Evolutionary conservation across 108 stramenopile species (phyloP), one percentile per base, ranked within the genome.

Genomic region (Aurantiochytrium sp.): DNA sequence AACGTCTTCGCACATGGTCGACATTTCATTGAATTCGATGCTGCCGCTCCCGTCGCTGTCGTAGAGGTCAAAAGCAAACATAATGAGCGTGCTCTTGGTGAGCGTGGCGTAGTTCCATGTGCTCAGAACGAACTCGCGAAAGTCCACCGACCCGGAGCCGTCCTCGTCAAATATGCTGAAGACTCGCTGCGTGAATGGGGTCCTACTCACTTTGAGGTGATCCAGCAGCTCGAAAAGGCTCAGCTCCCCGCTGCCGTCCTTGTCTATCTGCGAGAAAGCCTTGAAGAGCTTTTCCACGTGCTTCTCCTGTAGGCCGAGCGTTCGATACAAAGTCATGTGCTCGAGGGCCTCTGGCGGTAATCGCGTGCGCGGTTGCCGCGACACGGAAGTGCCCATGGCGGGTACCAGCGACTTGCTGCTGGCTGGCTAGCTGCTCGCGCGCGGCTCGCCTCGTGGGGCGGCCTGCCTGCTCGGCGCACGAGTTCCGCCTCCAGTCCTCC

Each of bases 61-160:
- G 86, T 93, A 93, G 10, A 93, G 87, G 19, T 93, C 92, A 48
- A 93, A 93, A 30, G 92, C 89, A 54, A 93, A 93, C 85, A 91
- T 90, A 19, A 91, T 88, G 48, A 93, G 52, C 24, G 91, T 52
- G 19, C 89, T 85, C 52, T 91, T 91, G 42, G 89, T 89, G 31
- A 93, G 55, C 4, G 92, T 93, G 41, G 89, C 91, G 89, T 93
- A 93, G 42, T 93, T 93, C 93, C 93, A 93, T 15, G 91, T 34
- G 19, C 89, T 59, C 85, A 92, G 37, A 4, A 93, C 93, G 73
- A 93, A 93, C 54, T 93, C 93, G 37, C 91, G 52, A 39, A 93
- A 93, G 81, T 92, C 92, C 24, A 93, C 86, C 42, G 87, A 41
- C 22, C 92, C 92, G 45, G 53, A 85, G 1, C 42, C 87, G 54